A percentile compares a stretch with the other conserved stretches of the same genome.
Evolutionary conservation across 441 rosid species (phyloP).

Genomic region (Erysimum cheiri): DNA sequence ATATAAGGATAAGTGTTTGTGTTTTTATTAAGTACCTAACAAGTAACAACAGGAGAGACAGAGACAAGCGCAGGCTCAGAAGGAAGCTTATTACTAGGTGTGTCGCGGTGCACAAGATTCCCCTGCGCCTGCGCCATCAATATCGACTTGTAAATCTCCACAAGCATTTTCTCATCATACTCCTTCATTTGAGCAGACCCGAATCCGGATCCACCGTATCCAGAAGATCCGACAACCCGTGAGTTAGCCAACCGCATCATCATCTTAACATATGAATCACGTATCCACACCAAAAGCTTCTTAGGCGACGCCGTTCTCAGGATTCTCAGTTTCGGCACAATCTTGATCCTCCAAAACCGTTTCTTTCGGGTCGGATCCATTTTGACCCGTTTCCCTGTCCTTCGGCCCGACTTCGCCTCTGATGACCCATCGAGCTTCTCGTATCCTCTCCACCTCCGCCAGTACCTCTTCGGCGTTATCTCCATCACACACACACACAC

Average conservation of each 20-base stretch:
- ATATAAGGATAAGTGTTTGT: neutral
- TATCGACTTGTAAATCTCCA: slow-evolving; percentile 74
- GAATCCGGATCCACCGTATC: slow-evolving; percentile 46
- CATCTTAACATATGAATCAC: slow-evolving; percentile 87
- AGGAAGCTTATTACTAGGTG: slow-evolving; percentile 34
- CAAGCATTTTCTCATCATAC: slow-evolving; percentile 76
- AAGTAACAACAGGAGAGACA: slow-evolving; percentile 26
- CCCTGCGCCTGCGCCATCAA: slow-evolving; percentile 59
- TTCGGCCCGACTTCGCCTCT: slow-evolving; percentile 15
- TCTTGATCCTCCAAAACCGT: slow-evolving; percentile 66
- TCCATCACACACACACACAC: slow-evolving; percentile 49
- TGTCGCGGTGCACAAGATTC: slow-evolving; percentile 49
- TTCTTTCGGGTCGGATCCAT: slow-evolving; percentile 48
- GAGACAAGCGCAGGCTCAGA: slow-evolving; percentile 35
- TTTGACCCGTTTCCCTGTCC: slow-evolving; percentile 38
- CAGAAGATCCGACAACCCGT: slow-evolving; percentile 43
- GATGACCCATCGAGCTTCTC: slow-evolving; percentile 56
- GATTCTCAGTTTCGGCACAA: slow-evolving; percentile 55
- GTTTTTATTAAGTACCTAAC: slow-evolving; percentile 30
- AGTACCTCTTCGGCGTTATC: slow-evolving; percentile 46
- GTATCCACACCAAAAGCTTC: slow-evolving; percentile 68
- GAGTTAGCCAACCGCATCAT: slow-evolving; percentile 74
- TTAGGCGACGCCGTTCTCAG: slow-evolving; percentile 54
- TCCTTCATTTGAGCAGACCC: slow-evolving; percentile 61
- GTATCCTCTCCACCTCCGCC: slow-evolving; percentile 64